Conservation (phyloP, 169 alveolate species). For the Plasmodium vivax region DNA sequence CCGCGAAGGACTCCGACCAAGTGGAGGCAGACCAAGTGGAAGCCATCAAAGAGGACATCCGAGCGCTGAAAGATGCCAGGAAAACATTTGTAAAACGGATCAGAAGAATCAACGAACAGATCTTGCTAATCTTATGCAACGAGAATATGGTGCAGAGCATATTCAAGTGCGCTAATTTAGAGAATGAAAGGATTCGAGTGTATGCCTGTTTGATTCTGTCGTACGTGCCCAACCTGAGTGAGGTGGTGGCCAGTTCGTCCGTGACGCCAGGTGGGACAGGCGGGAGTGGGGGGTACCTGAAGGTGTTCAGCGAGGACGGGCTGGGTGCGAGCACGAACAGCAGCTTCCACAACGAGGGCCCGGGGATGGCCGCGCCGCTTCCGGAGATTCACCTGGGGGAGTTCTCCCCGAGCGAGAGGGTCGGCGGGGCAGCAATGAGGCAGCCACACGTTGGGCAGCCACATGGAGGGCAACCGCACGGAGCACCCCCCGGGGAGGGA, state of each 20-base stretch:
- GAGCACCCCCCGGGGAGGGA: not conserved
- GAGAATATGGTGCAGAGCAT: slow-evolving; percentile 51
- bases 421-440: not conserved
- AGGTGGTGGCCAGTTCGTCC: not conserved
- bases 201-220: slow-evolving; percentile 44
- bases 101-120: slow-evolving; percentile 58
- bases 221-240: slow-evolving; percentile 30
- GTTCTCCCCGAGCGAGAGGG: not conserved
- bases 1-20: not conserved
- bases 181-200: slow-evolving; percentile 31
- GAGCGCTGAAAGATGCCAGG: slow-evolving; percentile 9
- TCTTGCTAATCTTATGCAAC: slow-evolving; percentile 28
- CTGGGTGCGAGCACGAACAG: not conserved
- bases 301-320: not conserved
- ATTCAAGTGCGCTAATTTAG: slow-evolving; percentile 29
- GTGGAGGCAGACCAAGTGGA: not conserved
- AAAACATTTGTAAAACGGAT: slow-evolving; percentile 13
- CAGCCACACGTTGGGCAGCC: not conserved
- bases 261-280: not conserved
- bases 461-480: no score
- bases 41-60: slow-evolving; percentile 24
- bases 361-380: not conserved
- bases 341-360: not conserved
- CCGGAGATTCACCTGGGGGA: not conserved
- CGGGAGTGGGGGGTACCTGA: not conserved